Evolutionary conservation across 2,329 filamentous ascomycete species (phyloP).

Genomic region (Bipolaris bicolor): DNA sequence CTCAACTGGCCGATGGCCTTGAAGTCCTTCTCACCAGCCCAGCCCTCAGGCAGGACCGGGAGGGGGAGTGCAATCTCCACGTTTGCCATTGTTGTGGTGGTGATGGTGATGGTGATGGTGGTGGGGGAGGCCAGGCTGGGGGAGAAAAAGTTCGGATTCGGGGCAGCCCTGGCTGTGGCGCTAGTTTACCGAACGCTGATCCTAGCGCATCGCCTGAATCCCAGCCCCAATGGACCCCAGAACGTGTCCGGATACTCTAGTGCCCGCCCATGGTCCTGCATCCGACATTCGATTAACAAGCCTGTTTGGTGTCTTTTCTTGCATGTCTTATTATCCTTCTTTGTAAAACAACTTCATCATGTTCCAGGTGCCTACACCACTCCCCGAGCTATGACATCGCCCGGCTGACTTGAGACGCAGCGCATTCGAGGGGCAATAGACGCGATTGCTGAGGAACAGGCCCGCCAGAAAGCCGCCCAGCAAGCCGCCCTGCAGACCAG

Average conservation of each 20-base stretch:
- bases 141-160: constrained; percentile 18
- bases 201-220: constrained; percentile 10
- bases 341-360: constrained; percentile 34
- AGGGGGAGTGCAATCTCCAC: constrained; percentile 69
- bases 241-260: constrained; percentile 14
- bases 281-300: constrained; percentile 3
- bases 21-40: constrained; percentile 91
- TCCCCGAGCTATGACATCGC: background rate
- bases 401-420: constrained; percentile 53
- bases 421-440: constrained; percentile 85
- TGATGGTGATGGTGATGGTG: constrained; percentile 16
- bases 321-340: constrained; percentile 14
- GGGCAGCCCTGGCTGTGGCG: constrained; percentile 1
- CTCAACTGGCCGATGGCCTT: constrained; percentile 80
- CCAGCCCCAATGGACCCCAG: constrained; percentile 13
- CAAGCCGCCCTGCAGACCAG: constrained; percentile 51
- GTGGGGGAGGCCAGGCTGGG: constrained; percentile 1
- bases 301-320: constrained; percentile 3
- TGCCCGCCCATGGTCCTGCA: constrained; percentile 2
- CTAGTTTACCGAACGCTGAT: constrained; percentile 21
- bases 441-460: constrained; percentile 89
- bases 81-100: constrained; percentile 64
- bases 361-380: constrained; percentile 41
- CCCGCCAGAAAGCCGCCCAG: constrained; percentile 66
- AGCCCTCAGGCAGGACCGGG: constrained; percentile 77